Percentiles rank a stretch among this genome's conserved stretches.
Evolutionary conservation across 352 stramenopile genomes (phyloP).

Genomic region (Pythium apleroticum): DNA sequence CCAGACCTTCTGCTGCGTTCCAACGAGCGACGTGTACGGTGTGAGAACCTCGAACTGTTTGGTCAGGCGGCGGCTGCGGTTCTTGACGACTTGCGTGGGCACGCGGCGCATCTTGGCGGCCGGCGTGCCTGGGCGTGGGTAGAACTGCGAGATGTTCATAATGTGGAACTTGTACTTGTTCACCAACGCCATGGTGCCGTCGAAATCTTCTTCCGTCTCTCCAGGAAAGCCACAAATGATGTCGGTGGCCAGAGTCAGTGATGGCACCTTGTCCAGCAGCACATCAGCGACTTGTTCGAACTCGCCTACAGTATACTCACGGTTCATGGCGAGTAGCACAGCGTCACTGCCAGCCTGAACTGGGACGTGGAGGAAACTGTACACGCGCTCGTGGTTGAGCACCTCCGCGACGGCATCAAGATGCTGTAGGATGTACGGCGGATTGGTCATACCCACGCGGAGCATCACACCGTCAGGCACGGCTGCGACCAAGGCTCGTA

Average conservation of each 20-base stretch:
- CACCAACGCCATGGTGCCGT: constrained; percentile 86
- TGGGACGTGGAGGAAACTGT: constrained; percentile 90
- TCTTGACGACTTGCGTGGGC: constrained; percentile 87
- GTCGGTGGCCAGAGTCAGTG: constrained; percentile 89
- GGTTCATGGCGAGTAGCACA: constrained; percentile 90
- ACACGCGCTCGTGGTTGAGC: constrained; percentile 83
- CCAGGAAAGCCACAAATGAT: constrained; percentile 93
- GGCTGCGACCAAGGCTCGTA: constrained; percentile 66
- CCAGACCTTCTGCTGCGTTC: constrained; percentile 64
- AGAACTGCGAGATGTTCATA: constrained; percentile 94
- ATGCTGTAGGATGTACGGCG: constrained; percentile 90
- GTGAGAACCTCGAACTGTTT: constrained; percentile 85
- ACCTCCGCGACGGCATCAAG: constrained; percentile 80
- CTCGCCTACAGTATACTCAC: constrained; percentile 87
- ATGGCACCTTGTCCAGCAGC: constrained; percentile 70
- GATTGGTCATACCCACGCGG: constrained; percentile 92
- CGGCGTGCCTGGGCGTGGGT: constrained; percentile 88
- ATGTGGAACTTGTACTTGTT: constrained; percentile 89
- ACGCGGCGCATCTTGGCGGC: constrained; percentile 90
- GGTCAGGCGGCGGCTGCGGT: constrained; percentile 80
- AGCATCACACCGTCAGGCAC: constrained; percentile 84
- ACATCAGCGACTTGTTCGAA: constrained; percentile 79
- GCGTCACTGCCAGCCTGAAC: constrained; percentile 88
- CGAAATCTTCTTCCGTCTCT: constrained; percentile 89
- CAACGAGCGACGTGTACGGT: constrained; percentile 75